Evolutionary conservation across 371 early-diverging fungal genomes (phyloP).

Genomic region (Mucor mucedo): DNA sequence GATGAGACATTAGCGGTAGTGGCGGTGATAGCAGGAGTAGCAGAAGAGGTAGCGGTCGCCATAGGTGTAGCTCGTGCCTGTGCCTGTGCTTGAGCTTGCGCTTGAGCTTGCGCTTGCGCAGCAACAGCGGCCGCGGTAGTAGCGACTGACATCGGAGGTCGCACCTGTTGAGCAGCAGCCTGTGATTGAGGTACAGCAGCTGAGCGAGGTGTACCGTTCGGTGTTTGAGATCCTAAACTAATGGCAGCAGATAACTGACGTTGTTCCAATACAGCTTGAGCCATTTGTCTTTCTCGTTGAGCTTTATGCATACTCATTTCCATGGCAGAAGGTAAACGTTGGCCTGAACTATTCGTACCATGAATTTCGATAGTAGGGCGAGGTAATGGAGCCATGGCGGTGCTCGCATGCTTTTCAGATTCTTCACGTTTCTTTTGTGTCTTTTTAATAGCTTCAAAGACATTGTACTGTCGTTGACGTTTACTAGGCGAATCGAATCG

Average conservation of each 20-base stretch:
- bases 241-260: slow-evolving; percentile 64
- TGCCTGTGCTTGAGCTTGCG: too few species aligned
- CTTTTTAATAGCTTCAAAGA: slow-evolving; percentile 57
- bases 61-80: too few species aligned
- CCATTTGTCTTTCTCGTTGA: slow-evolving; percentile 76
- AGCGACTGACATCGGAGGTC: slow-evolving; percentile 8
- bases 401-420: slow-evolving; percentile 29
- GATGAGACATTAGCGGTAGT: slow-evolving; percentile 25
- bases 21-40: slow-evolving; percentile 29
- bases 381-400: slow-evolving; percentile 35
- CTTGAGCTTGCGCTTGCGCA: not conserved
- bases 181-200: slow-evolving; percentile 1
- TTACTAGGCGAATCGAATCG: slow-evolving; percentile 45
- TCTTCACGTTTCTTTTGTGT: slow-evolving; percentile 57
- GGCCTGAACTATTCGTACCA: slow-evolving; percentile 51
- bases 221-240: slow-evolving; percentile 19
- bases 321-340: slow-evolving; percentile 66
- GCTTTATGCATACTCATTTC: slow-evolving; percentile 78
- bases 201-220: slow-evolving; percentile 9
- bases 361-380: slow-evolving; percentile 53
- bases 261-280: slow-evolving; percentile 72
- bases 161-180: slow-evolving; percentile 7
- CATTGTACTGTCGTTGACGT: slow-evolving; percentile 43
- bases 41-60: slow-evolving; percentile 19
- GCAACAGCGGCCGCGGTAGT: slow-evolving; percentile 26